Percentiles rank a stretch among this genome's conserved stretches.
These are phyloP conservation scores for Backusella parvicylindrica DNA, from an alignment of 192 early-diverging fungal genomes.

Conservation along the genomic window DNA sequence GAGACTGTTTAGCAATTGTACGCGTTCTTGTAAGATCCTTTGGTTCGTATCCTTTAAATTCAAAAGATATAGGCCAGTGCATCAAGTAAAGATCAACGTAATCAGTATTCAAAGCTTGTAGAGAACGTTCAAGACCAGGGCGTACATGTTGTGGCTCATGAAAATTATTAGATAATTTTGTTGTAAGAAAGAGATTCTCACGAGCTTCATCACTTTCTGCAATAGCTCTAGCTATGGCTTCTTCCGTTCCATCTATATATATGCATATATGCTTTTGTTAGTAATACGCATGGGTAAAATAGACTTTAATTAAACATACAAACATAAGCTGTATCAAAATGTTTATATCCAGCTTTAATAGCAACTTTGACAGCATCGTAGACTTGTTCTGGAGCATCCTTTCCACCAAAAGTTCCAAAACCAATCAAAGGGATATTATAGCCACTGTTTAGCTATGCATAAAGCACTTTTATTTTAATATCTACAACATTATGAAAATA, in stretches of 20 bases:
- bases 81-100: constrained; percentile 85
- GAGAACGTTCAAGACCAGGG: constrained; percentile 59
- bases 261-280: neutral
- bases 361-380: constrained; percentile 26
- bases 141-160: constrained; percentile 64
- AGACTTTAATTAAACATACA: neutral
- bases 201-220: constrained; percentile 47
- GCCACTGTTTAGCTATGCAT: constrained; percentile 21
- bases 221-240: constrained; percentile 61
- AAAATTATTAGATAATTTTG: constrained; percentile 41
- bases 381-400: constrained; percentile 17
- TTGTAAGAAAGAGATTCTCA: constrained; percentile 63
- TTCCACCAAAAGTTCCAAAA: constrained; percentile 21
- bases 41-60: constrained; percentile 31
- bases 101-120: constrained; percentile 63
- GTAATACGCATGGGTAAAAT: neutral
- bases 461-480: neutral
- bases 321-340: constrained; percentile 45
- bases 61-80: constrained; percentile 78
- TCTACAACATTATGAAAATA: neutral
- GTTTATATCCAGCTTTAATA: constrained; percentile 56
- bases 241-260: constrained; percentile 56
- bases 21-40: constrained; percentile 18
- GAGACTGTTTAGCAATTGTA: constrained; percentile 17
- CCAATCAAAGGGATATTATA: constrained; percentile 23